Conservation (phyloP, 768 basidiomycete genomes). For the Gyrodon lividus region DNA sequence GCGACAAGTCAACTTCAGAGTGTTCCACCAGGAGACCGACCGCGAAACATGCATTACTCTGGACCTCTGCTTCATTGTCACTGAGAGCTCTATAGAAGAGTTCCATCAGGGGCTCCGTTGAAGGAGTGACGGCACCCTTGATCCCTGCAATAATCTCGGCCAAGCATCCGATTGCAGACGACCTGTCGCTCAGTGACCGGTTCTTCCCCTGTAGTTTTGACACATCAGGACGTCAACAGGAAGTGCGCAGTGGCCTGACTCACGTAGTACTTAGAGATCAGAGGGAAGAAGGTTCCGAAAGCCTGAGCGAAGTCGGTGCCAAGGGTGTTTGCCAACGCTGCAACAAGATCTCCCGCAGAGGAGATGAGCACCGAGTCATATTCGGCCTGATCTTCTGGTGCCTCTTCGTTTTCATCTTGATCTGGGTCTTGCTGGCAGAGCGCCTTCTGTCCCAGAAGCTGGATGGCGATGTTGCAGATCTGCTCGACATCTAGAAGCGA, state of each 20-base stretch:
- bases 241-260: constrained; percentile 29
- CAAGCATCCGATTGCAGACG: constrained; percentile 88
- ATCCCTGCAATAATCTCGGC: constrained; percentile 95
- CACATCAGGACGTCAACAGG: not conserved
- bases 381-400: constrained; percentile 88
- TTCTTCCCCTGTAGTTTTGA: constrained; percentile 62
- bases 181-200: constrained; percentile 87
- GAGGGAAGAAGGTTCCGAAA: constrained; percentile 84
- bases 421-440: constrained; percentile 97
- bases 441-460: constrained; percentile 91
- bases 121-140: constrained; percentile 81
- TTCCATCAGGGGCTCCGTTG: constrained; percentile 76
- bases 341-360: constrained; percentile 91
- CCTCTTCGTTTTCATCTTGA: constrained; percentile 83
- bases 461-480: constrained; percentile 77
- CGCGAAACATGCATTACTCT: constrained; percentile 95
- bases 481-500: constrained; percentile 58
- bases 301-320: constrained; percentile 80
- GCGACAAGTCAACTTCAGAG: constrained; percentile 74
- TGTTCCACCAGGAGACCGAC: constrained; percentile 89
- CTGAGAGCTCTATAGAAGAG: constrained; percentile 81
- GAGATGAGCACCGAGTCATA: constrained; percentile 95
- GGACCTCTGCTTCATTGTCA: constrained; percentile 89
- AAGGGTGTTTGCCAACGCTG: constrained; percentile 81
- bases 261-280: constrained; percentile 91